These are phyloP conservation scores for Trichoderma citrinoviride DNA, from an alignment of 2,329 filamentous ascomycete species.

Conservation along the genomic window DNA sequence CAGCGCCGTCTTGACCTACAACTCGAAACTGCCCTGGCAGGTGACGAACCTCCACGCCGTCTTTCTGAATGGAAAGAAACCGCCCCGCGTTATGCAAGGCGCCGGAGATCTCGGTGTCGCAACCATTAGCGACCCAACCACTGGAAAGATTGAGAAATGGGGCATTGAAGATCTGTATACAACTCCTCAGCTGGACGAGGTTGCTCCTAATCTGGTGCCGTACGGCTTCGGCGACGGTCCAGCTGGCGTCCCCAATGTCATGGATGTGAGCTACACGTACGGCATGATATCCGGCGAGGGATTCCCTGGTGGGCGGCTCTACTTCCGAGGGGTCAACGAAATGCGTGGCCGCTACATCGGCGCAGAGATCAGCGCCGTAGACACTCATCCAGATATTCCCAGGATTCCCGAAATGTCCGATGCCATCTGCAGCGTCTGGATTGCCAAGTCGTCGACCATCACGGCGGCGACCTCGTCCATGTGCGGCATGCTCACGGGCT, in stretches of 20 bases:
- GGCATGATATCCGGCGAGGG: conserved; percentile 85
- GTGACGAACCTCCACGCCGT: conserved; percentile 77
- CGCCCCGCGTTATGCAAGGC: conserved; percentile 79
- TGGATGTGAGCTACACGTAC: conserved; percentile 85
- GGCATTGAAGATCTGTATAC: conserved; percentile 72
- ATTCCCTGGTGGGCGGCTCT: conserved; percentile 75
- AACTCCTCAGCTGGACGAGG: conserved; percentile 74
- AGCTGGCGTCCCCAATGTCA: conserved; percentile 75
- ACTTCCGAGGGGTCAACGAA: conserved; percentile 73
- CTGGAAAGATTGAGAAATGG: conserved; percentile 76
- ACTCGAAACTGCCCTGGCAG: conserved; percentile 75
- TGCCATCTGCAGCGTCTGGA: conserved; percentile 78
- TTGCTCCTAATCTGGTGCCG: conserved; percentile 67
- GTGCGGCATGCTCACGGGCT: conserved; percentile 79
- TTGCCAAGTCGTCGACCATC: conserved; percentile 76
- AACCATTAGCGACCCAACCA: conserved; percentile 77
- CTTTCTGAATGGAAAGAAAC: conserved; percentile 70
- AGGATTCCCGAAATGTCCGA: conserved; percentile 68
- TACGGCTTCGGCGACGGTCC: conserved; percentile 79
- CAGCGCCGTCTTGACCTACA: conserved; percentile 78
- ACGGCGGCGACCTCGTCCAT: conserved; percentile 71
- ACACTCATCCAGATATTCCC: conserved; percentile 71
- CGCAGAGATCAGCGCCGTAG: conserved; percentile 56
- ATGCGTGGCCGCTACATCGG: conserved; percentile 73
- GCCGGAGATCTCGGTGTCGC: conserved; percentile 73